A percentile compares a stretch with the other conserved stretches of the same genome.
Conservation (phyloP, 805 yeast genomes). For the Sungouiozyma ichnusensis region DNA sequence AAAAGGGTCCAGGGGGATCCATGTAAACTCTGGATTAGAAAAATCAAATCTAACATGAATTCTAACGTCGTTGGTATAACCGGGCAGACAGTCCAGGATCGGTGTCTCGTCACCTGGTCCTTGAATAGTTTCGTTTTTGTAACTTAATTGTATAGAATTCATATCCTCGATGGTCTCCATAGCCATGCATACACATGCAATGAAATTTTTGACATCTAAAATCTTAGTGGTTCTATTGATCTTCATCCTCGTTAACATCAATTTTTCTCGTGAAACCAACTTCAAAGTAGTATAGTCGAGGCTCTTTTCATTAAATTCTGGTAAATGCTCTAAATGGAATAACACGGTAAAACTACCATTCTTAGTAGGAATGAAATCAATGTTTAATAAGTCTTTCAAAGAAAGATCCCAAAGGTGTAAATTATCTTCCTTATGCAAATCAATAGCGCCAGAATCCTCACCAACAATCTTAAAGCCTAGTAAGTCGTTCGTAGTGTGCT, state of each 20-base stretch:
- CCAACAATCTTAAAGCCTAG: constrained; percentile 19
- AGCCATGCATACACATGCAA: constrained; percentile 17
- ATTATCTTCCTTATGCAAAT: constrained; percentile 9
- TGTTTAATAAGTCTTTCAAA: constrained; percentile 21
- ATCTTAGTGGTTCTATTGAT: constrained; percentile 18
- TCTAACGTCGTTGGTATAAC: neutral
- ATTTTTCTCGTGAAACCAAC: constrained; percentile 18
- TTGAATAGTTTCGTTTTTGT: constrained; percentile 13
- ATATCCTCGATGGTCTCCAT: constrained; percentile 11
- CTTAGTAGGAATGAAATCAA: constrained; percentile 30
- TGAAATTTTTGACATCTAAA: constrained; percentile 18
- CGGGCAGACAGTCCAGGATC: neutral
- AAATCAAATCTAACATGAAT: constrained; percentile 1
- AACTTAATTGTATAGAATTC: constrained; percentile 19
- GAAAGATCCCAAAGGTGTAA: constrained; percentile 13
- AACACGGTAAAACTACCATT: constrained; percentile 22
- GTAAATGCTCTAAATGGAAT: constrained; percentile 20
- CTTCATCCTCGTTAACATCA: constrained; percentile 15
- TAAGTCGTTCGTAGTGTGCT: constrained; percentile 12
- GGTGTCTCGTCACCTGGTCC: neutral
- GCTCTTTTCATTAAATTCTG: constrained; percentile 5
- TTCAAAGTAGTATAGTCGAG: constrained; percentile 7
- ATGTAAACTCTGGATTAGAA: neutral
- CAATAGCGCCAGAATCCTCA: constrained; percentile 6
- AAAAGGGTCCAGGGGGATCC: neutral